phyloP scores from a whole-genome alignment of 129 eudicot genomes.

The sunflower (Helianthus annuus) region HanXRQr2.0-SUNRISE NC_035440.2:73811635-73812134 shows the following conservation, averaged over 20 bases:
- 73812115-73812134: no score
- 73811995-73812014: no score
- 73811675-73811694: conserved; percentile 15
- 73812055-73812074: no score
- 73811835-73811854: conserved; percentile 34
- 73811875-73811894: conserved; percentile 12
- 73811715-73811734: not conserved
- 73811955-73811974: no score
- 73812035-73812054: no score
- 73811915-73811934: no score
- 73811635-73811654: conserved; percentile 1
- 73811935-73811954: no score
- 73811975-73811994: no score
- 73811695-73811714: not conserved
- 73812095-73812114: no score
- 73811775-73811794: not conserved
- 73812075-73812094: no score
- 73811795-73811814: conserved; percentile 10
- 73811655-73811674: conserved; percentile 13
- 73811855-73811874: conserved; percentile 8
- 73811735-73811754: conserved; percentile 2
- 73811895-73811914: not conserved
- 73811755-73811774: not conserved
- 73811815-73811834: not conserved
- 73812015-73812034: no score